Evolutionary conservation across 2,329 filamentous ascomycete genomes (phyloP).

Genomic region (Alternaria solani): DNA sequence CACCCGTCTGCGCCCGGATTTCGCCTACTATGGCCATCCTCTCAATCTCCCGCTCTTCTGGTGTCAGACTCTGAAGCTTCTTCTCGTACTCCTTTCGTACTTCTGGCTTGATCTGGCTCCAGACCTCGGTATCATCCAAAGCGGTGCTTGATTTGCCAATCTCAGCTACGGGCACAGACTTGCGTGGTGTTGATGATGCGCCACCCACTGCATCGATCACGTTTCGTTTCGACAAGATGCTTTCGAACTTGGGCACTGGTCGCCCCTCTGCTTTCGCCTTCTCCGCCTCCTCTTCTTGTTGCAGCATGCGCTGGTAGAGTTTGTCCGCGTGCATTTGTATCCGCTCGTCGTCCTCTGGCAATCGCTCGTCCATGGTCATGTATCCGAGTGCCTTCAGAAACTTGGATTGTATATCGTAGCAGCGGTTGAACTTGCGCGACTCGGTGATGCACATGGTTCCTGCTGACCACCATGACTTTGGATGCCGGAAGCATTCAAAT

Average conservation of each 20-base stretch:
- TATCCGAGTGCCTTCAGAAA: slow-evolving; percentile 93
- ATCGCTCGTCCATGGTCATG: slow-evolving; percentile 70
- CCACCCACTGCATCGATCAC: slow-evolving; percentile 37
- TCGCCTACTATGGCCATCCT: slow-evolving; percentile 46
- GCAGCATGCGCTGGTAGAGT: slow-evolving; percentile 85
- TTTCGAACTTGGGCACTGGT: slow-evolving; percentile 66
- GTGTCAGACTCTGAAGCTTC: slow-evolving; percentile 39
- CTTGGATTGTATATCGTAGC: slow-evolving; percentile 89
- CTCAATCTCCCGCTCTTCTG: slow-evolving; percentile 46
- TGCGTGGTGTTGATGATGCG: slow-evolving; percentile 18
- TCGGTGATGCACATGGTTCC: slow-evolving; percentile 83
- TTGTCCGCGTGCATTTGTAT: slow-evolving; percentile 95
- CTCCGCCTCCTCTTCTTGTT: slow-evolving; percentile 78
- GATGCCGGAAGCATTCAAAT: slow-evolving; percentile 80
- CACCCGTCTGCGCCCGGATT: slow-evolving; percentile 39
- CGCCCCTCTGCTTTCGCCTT: slow-evolving; percentile 68
- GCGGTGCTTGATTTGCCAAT: background rate
- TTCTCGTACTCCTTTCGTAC: slow-evolving; percentile 44
- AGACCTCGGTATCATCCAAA: slow-evolving; percentile 34
- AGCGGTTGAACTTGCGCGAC: slow-evolving; percentile 80
- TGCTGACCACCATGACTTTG: slow-evolving; percentile 68
- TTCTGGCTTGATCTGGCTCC: slow-evolving; percentile 43
- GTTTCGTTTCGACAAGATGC: slow-evolving; percentile 58
- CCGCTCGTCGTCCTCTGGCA: slow-evolving; percentile 77
- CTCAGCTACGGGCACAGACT: slow-evolving; percentile 13